phyloP scores from a whole-genome alignment of 208 protist genomes.

The Leishmania aethiopica region DNA sequence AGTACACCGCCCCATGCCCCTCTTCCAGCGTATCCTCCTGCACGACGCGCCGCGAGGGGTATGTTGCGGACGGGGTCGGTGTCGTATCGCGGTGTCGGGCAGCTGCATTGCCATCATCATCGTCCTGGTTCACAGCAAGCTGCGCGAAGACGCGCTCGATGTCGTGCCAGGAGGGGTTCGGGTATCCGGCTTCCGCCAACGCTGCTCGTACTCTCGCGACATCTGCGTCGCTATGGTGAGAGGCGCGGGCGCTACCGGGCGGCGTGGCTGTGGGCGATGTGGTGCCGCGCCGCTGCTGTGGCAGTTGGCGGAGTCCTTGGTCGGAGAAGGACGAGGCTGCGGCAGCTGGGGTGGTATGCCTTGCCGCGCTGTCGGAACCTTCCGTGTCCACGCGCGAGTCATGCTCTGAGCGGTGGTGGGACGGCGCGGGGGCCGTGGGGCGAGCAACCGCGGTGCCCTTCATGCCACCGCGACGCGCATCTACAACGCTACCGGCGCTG shows the following conservation, averaged over 20 bases:
- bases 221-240: constrained; percentile 32
- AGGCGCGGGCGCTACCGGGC: neutral
- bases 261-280: constrained; percentile 84
- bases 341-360: neutral
- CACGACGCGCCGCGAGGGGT: neutral
- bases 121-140: constrained; percentile 4
- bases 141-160: constrained; percentile 67
- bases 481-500: neutral
- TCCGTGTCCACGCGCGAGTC: neutral
- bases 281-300: constrained; percentile 91
- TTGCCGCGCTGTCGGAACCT: neutral
- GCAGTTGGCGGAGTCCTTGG: neutral
- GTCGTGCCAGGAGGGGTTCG: constrained; percentile 53
- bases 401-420: neutral
- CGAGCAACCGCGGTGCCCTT: neutral
- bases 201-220: constrained; percentile 46
- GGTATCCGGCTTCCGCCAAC: constrained; percentile 53
- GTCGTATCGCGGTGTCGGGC: neutral
- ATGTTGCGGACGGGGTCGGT: neutral
- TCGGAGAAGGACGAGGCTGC: constrained; percentile 6
- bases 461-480: neutral
- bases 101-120: neutral
- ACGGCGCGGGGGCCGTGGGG: constrained; percentile 92
- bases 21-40: neutral
- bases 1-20: neutral